These are phyloP conservation scores for Paulinella micropora DNA, from an alignment of 78 protist species.

Conservation along the genomic window DNA sequence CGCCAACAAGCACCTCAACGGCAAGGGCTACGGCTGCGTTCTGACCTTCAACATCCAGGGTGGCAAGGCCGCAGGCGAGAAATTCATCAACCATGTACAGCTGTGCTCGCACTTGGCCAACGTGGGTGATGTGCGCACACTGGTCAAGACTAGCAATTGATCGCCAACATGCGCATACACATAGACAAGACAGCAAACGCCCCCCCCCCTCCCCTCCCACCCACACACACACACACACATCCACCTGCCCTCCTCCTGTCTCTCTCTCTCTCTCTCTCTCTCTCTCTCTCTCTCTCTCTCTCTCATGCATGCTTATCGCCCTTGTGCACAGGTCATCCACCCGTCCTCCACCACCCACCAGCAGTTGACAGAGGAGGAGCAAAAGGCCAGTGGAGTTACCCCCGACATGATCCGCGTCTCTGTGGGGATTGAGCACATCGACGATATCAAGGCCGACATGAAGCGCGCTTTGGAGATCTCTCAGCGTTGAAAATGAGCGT, in stretches of 20 bases:
- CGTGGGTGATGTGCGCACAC: conserved; percentile 49
- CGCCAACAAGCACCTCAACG: conserved; percentile 27
- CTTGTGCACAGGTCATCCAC: too few relatives aligned
- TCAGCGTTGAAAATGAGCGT: too few relatives aligned
- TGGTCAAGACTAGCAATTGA: too few relatives aligned
- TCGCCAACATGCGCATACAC: too few relatives aligned
- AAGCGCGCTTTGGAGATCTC: conserved; percentile 13
- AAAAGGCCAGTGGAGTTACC: conserved; percentile 26
- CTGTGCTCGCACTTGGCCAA: conserved; percentile 38
- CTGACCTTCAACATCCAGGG: conserved; percentile 36
- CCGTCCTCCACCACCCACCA: conserved; percentile 51
- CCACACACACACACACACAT: too few relatives aligned
- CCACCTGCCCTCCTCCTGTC: too few relatives aligned
- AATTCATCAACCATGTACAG: conserved; percentile 19
- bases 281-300: too few relatives aligned
- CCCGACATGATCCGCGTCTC: conserved; percentile 42
- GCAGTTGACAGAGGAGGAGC: conserved; percentile 35
- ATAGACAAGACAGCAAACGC: too few relatives aligned
- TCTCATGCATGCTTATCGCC: too few relatives aligned
- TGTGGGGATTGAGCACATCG: conserved; percentile 47
- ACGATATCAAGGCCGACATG: conserved; percentile 48
- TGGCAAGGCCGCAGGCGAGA: conserved; percentile 7
- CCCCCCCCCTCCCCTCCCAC: too few relatives aligned
- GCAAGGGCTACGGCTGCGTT: conserved; percentile 12
- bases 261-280: too few relatives aligned